A percentile compares a stretch with the other conserved stretches of the same genome.
Evolutionary conservation across 2,329 filamentous ascomycete species (phyloP).

Genomic region (Ceratocystiopsis brevicomis): DNA sequence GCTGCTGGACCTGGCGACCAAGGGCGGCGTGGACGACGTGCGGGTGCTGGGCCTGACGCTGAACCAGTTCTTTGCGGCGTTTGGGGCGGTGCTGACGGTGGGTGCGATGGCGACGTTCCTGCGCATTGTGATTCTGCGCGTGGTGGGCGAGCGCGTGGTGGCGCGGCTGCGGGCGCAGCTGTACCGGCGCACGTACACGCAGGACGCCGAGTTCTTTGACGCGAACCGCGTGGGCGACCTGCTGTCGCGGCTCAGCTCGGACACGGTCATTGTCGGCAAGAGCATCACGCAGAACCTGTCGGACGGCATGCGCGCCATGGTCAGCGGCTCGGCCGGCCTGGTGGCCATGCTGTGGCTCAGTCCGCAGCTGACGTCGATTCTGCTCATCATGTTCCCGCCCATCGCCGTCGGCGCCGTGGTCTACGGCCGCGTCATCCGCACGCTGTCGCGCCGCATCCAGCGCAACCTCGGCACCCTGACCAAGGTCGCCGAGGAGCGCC

Average conservation of each 20-base stretch:
- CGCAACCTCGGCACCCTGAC: constrained; percentile 82
- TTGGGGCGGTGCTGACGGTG: constrained; percentile 57
- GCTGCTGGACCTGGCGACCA: constrained; percentile 80
- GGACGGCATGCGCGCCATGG: constrained; percentile 77
- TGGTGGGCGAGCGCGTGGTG: constrained; percentile 89
- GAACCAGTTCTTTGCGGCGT: constrained; percentile 70
- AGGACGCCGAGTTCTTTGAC: constrained; percentile 97
- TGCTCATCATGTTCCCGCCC: constrained; percentile 75
- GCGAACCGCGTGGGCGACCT: constrained; percentile 92
- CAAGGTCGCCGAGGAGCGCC: constrained; percentile 93
- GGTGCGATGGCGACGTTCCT: constrained; percentile 87
- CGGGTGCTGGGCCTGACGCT: constrained; percentile 69
- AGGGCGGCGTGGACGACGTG: constrained; percentile 32
- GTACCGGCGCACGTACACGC: constrained; percentile 82
- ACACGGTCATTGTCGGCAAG: constrained; percentile 95
- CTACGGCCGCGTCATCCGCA: constrained; percentile 76
- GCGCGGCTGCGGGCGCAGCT: constrained; percentile 74
- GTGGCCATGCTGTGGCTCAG: constrained; percentile 92
- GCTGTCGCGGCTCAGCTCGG: constrained; percentile 85
- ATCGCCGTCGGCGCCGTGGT: constrained; percentile 81
- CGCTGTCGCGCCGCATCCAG: constrained; percentile 80
- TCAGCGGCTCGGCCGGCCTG: constrained; percentile 80
- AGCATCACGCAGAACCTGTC: constrained; percentile 96
- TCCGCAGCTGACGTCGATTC: constrained; percentile 69
- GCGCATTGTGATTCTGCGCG: constrained; percentile 77